Base-by-base conservation (phyloP, 1,139 yeast genomes). In the Nakaseomyces bracarensis region DNA sequence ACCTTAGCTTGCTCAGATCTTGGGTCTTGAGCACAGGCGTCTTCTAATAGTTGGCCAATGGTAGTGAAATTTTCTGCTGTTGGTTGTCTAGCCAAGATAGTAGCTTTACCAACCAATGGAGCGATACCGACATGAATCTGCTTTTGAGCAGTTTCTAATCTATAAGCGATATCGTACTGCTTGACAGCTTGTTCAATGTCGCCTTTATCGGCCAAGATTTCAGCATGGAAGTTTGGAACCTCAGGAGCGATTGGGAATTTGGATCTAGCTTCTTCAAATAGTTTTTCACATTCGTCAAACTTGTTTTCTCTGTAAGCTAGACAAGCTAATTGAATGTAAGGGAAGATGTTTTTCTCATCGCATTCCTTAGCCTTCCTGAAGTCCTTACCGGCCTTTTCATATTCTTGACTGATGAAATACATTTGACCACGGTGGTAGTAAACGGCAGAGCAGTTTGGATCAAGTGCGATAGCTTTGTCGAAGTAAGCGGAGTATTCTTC, bases 381-480 rank as follows among this genome's bases (percentile, higher is more conserved):
- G 64, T 82, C 77, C 40, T 66, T 68, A 57, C 79, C 74, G 36
- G 97, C 96, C 51, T 78, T 73, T 37, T 67, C 66, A 58, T 83
- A 75, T 53, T 84, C 84, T 47, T 80, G 81, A 49, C 84, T 77
- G 55, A 89, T 71, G 68, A 87, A 87, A 62, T 73, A 76, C 61
- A 87, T 74, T 72, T 89, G 97, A 51, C 95, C 97, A 60, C 82
- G 79, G 68, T 89, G 97, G 71, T 89, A 89, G 69, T 77, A 83
- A 51, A 82, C 76, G 61, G 89, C 96, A 28, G 94, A 77, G 59
- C 79, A 76, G 30, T 74, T 66, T 36, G 89, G 77, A 56, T 83
- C 80, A 52, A 82, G 61, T 47, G 71, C 69, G 51, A 78, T 72
- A 35, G 96, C 97, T 44, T 71, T 68, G 43, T 75, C 75, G 57